Conservation (phyloP, 345 rosid species). For the Citrus medica region DNA sequence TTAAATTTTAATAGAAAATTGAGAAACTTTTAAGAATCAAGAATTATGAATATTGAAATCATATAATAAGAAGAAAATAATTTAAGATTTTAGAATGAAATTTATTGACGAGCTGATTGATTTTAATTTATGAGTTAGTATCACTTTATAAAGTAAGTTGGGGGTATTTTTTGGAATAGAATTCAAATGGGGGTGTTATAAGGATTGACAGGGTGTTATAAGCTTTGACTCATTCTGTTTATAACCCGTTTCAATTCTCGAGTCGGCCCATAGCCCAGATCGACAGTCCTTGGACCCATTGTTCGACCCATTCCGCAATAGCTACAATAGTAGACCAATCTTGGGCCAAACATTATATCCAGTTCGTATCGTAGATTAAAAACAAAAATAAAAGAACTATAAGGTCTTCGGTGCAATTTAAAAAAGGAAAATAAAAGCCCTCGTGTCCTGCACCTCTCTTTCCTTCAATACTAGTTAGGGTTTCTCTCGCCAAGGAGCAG, state of each 20-base stretch:
- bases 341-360: neutral
- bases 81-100: too few relatives aligned
- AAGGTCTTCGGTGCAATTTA: neutral
- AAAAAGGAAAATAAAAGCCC: constrained; percentile 6
- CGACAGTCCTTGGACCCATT: neutral
- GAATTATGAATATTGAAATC: too few relatives aligned
- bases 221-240: too few relatives aligned
- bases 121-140: too few relatives aligned
- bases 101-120: too few relatives aligned
- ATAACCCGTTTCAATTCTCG: neutral
- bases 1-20: too few relatives aligned
- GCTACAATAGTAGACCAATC: neutral
- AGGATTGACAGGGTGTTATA: too few relatives aligned
- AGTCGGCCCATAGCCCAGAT: neutral
- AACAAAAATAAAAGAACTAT: neutral
- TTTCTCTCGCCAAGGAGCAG: constrained; percentile 12
- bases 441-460: neutral
- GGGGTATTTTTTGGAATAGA: too few relatives aligned
- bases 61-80: too few relatives aligned
- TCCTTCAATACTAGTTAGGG: constrained; percentile 7
- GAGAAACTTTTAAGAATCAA: too few relatives aligned
- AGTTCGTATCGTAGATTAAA: neutral
- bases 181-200: too few relatives aligned
- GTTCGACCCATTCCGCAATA: neutral
- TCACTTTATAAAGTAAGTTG: too few relatives aligned